A percentile compares a stretch with the other conserved stretches of the same genome.
Conservation (phyloP, 1,284 basidiomycete genomes). For the Heterobasidion irregulare region DNA sequence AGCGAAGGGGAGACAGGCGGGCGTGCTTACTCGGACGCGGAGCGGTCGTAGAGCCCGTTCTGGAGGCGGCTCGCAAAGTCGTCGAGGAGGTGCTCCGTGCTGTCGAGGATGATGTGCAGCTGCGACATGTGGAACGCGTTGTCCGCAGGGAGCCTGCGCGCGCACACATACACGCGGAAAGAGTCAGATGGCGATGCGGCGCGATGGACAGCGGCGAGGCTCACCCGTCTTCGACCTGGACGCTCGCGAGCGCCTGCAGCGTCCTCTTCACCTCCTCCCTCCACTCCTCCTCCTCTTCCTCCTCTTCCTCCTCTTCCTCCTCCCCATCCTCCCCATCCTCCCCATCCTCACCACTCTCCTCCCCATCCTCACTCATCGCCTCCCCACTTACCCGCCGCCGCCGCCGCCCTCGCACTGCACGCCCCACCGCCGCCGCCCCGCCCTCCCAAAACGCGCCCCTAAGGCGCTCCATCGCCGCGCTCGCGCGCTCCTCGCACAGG, state of each 20-base stretch:
- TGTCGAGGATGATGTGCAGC: slow-evolving; percentile 76
- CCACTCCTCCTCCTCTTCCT: slow-evolving; percentile 53
- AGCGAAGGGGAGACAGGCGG: slow-evolving; percentile 1
- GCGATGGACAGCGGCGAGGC: slow-evolving; percentile 18
- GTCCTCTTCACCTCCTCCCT: slow-evolving; percentile 45
- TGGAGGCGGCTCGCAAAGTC: slow-evolving; percentile 60
- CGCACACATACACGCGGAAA: slow-evolving; percentile 1
- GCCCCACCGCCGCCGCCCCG: slow-evolving; percentile 44
- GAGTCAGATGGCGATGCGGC: too few relatives aligned
- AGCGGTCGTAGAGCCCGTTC: slow-evolving; percentile 37
- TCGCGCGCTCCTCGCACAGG: slow-evolving; percentile 77
- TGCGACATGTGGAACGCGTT: slow-evolving; percentile 87
- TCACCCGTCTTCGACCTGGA: slow-evolving; percentile 54
- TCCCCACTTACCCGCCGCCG: slow-evolving; percentile 41
- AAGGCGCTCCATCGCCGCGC: slow-evolving; percentile 46
- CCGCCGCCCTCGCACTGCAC: slow-evolving; percentile 3
- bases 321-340: not conserved
- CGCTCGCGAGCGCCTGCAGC: slow-evolving; percentile 42
- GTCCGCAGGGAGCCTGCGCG: slow-evolving; percentile 50
- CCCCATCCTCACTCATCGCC: slow-evolving; percentile 50
- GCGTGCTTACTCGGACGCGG: slow-evolving; percentile 52
- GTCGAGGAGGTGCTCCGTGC: slow-evolving; percentile 61
- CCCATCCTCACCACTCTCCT: not conserved
- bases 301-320: slow-evolving; percentile 19
- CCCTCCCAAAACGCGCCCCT: slow-evolving; percentile 57